Conservation (phyloP, 2,329 filamentous ascomycete species). For the Aspergillus spinulosporus region DNA sequence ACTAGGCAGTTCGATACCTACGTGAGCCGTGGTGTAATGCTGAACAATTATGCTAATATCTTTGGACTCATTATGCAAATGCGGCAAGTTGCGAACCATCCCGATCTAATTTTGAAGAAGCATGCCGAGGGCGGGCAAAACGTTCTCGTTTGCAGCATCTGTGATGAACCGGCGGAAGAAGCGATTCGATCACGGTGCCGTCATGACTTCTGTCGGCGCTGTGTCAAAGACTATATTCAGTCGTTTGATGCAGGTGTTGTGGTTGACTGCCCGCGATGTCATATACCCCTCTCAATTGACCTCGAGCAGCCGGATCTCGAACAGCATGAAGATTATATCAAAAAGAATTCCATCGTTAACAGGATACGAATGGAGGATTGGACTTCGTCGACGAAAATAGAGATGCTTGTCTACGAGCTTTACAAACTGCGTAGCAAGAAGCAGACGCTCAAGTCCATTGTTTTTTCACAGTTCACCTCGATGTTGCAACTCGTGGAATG, state of each 20-base stretch:
- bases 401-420: slow-evolving; percentile 90
- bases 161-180: slow-evolving; percentile 93
- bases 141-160: slow-evolving; percentile 87
- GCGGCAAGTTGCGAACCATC: slow-evolving; percentile 96
- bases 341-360: slow-evolving; percentile 97
- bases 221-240: slow-evolving; percentile 75
- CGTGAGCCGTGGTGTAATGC: slow-evolving; percentile 86
- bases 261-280: slow-evolving; percentile 78
- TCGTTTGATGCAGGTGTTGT: slow-evolving; percentile 66
- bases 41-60: slow-evolving; percentile 98
- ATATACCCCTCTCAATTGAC: slow-evolving; percentile 86
- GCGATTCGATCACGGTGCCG: slow-evolving; percentile 88
- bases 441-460: slow-evolving; percentile 91
- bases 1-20: slow-evolving; percentile 92
- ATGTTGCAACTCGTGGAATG: slow-evolving; percentile 98
- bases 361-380: slow-evolving; percentile 98
- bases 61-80: slow-evolving; percentile 99
- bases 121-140: slow-evolving; percentile 84
- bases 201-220: slow-evolving; percentile 86
- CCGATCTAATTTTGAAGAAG: slow-evolving; percentile 89
- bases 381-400: slow-evolving; percentile 98
- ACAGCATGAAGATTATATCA: slow-evolving; percentile 80
- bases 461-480: slow-evolving; percentile 95
- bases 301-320: slow-evolving; percentile 94
- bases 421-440: slow-evolving; percentile 91